A percentile compares a stretch with the other conserved stretches of the same genome.
phyloP scores from a whole-genome alignment of 2,329 filamentous ascomycete species.

The Monosporascus sp. region DNA sequence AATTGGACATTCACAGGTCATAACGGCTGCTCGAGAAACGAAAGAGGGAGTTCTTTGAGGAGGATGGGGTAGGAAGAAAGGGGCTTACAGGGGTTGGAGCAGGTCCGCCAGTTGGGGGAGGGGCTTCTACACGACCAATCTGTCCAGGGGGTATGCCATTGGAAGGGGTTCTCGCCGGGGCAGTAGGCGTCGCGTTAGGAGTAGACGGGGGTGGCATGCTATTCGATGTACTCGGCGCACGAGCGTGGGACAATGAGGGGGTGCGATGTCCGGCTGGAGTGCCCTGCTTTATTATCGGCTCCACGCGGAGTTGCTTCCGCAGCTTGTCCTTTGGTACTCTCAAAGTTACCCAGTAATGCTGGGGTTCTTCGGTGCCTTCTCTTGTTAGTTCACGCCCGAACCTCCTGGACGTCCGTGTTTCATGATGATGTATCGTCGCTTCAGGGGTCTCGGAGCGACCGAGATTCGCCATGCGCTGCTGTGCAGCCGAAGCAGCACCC shows the following conservation, averaged over 20 bases:
- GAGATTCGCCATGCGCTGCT: conserved; percentile 78
- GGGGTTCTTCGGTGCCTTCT: conserved; percentile 75
- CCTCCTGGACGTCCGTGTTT: conserved; percentile 64
- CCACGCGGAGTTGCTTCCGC: conserved; percentile 54
- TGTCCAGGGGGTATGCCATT: conserved; percentile 42
- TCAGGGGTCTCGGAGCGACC: conserved; percentile 89
- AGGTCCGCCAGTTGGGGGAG: conserved; percentile 55
- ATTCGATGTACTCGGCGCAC: conserved; percentile 38
- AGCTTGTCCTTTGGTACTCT: conserved; percentile 69
- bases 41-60: conserved; percentile 22
- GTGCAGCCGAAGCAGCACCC: conserved; percentile 79
- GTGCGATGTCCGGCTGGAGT: conserved; percentile 39
- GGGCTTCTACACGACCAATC: conserved; percentile 64
- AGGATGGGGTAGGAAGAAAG: conserved; percentile 11
- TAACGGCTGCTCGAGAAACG: conserved; percentile 25
- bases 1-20: conserved; percentile 22
- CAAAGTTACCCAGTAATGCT: conserved; percentile 69
- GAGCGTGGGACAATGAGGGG: conserved; percentile 41
- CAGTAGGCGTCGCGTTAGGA: conserved; percentile 21
- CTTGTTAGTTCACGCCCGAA: conserved; percentile 57
- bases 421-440: conserved; percentile 62
- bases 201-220: conserved; percentile 31
- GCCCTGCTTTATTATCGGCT: conserved; percentile 38
- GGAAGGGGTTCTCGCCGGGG: conserved; percentile 14
- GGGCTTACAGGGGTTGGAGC: conserved; percentile 56